phyloP scores from a whole-genome alignment of 768 basidiomycete genomes.

The Leucosporidium creatinivorum region DNA sequence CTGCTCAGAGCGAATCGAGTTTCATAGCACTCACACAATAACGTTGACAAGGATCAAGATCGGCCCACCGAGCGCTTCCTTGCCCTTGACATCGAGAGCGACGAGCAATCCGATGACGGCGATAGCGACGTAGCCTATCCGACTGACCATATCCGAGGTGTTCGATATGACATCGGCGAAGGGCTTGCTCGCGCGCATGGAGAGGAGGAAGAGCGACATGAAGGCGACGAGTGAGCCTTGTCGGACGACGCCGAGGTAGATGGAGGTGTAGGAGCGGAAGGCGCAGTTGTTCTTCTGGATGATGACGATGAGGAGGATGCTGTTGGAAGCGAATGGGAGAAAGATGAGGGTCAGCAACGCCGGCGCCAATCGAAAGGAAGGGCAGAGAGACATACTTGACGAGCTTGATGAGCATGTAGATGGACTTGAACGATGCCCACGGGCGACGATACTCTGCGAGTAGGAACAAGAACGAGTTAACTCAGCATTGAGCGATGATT shows the following conservation, averaged over 20 bases:
- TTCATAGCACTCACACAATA: slow-evolving; percentile 49
- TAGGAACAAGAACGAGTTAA: no score
- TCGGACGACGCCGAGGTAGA: slow-evolving; percentile 52
- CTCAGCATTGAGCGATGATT: no score
- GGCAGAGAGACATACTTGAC: not conserved
- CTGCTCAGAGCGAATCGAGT: no score
- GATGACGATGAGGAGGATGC: slow-evolving; percentile 58
- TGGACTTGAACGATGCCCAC: slow-evolving; percentile 50
- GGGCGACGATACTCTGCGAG: slow-evolving; percentile 57
- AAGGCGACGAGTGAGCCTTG: slow-evolving; percentile 56
- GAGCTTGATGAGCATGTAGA: slow-evolving; percentile 16
- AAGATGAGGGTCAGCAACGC: not conserved
- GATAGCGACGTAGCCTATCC: slow-evolving; percentile 63
- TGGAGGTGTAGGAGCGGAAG: slow-evolving; percentile 54
- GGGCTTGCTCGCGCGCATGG: slow-evolving; percentile 12
- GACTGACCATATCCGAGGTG: slow-evolving; percentile 52
- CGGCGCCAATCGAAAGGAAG: not conserved
- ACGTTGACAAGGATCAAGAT: slow-evolving; percentile 55
- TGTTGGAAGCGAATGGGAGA: slow-evolving; percentile 42
- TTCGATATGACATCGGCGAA: slow-evolving; percentile 28
- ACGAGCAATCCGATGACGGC: slow-evolving; percentile 59
- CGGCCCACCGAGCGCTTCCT: slow-evolving; percentile 53
- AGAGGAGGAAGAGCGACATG: slow-evolving; percentile 54
- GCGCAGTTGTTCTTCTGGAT: slow-evolving; percentile 64
- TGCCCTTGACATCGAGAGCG: slow-evolving; percentile 53